Base-by-base conservation (phyloP, 805 yeast genomes). In the Wickerhamomyces rabaulensis region DNA sequence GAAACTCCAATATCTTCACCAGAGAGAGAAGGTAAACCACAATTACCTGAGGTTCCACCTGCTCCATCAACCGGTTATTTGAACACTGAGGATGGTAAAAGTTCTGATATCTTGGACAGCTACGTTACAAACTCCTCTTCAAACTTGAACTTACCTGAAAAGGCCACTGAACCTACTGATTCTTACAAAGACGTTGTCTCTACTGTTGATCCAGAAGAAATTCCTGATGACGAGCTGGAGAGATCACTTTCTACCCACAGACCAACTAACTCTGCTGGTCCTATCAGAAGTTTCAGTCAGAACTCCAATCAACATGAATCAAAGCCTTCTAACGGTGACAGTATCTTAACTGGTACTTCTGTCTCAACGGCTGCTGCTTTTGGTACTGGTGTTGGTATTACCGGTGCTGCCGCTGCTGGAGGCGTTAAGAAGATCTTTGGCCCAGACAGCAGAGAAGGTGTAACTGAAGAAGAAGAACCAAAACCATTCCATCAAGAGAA, bases 91-190 rank as follows among this genome's bases (percentile, higher is more conserved):
- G 46, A 50, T 15, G 49, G 53, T 10, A 52, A 56, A 48, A 52
- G 54, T 16, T 58, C 64, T 13, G 66, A 63, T 43, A 55, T 63
- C 37, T 50, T 63, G 35, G 67, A 62, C 40, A 57, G 52, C 21
- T 63, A 60, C 39, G 59, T 52, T 36, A 46, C 44, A 1, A 43
- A 40, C 26, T 46, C 56, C 4, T 44, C 55, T 1, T 39, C 53
- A 15, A 61, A 57, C 21, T 41, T 52, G 17, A 16, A 40, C 25
- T 20, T 33, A 9, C 4, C 36, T 17, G 20, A 17, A 7, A 33
- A 16, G 8, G 20, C 17, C 13, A 13, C 31, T 27, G 7, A 27
- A 13, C 15, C 31, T 13, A n/a, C 7, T 13, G 9, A 10, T 29
- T 4, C 16, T n/a, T 29, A 15, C 39, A 17, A 37, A 9, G 25